These are phyloP conservation scores for Cicer yamashitae DNA, from an alignment of 306 rosid genomes.

Conservation along the genomic window DNA sequence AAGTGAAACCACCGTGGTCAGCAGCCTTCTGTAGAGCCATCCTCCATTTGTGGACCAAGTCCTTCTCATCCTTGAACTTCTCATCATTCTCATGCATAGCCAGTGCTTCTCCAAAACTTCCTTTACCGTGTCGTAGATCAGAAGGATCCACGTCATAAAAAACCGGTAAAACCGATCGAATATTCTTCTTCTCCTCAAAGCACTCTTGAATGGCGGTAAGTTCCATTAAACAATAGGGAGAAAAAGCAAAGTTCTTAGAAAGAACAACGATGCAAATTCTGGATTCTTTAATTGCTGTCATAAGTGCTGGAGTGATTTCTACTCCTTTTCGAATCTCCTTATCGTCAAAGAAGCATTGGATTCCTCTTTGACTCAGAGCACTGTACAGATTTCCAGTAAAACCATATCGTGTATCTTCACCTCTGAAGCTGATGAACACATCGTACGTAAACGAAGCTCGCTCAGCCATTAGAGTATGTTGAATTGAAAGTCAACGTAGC, in stretches of 20 bases:
- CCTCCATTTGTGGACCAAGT: neutral
- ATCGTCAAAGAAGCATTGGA: neutral
- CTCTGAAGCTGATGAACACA: conserved; percentile 27
- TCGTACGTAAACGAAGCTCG: neutral
- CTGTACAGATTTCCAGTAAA: neutral
- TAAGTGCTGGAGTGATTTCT: neutral
- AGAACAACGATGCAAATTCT: neutral
- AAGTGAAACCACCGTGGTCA: neutral
- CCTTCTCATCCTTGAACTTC: neutral
- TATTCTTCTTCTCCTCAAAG: neutral
- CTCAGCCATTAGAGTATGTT: neutral
- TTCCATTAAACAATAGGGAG: neutral
- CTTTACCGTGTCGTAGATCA: neutral
- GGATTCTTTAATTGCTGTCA: neutral
- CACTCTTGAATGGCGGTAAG: neutral
- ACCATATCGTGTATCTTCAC: neutral
- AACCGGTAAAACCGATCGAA: neutral
- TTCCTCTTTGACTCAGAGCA: neutral
- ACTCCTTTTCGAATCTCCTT: neutral
- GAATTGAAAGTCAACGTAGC: neutral
- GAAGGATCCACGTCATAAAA: conserved; percentile 3
- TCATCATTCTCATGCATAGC: neutral
- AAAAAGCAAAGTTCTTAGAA: conserved; percentile 12
- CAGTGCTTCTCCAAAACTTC: neutral
- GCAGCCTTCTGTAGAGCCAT: neutral